These are phyloP conservation scores for Rhynchosporium agropyri DNA, from an alignment of 2,329 filamentous ascomycete species.

Conservation along the genomic window DNA sequence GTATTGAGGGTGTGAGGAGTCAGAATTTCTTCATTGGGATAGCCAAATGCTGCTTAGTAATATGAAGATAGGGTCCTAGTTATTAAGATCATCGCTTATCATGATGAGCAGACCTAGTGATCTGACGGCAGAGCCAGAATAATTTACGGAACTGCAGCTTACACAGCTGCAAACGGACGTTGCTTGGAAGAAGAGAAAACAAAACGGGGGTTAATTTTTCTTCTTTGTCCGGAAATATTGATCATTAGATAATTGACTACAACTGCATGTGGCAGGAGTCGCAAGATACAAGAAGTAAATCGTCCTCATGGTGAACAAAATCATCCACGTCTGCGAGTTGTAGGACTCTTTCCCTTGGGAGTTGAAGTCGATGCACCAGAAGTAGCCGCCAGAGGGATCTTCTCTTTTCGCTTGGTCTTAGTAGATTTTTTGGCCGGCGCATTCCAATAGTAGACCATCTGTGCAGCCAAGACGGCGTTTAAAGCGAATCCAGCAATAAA, in stretches of 20 bases:
- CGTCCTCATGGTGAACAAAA: too few species aligned
- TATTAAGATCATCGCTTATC: too few species aligned
- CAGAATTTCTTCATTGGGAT: too few species aligned
- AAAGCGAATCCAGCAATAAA: slow-evolving; percentile 91
- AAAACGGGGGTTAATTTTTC: too few species aligned
- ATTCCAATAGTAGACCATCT: slow-evolving; percentile 99
- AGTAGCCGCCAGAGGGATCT: slow-evolving; percentile 25
- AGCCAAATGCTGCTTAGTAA: too few species aligned
- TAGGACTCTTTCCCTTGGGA: slow-evolving; percentile 39
- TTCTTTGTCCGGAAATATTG: not conserved
- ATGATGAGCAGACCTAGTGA: too few species aligned
- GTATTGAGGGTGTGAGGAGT: not conserved
- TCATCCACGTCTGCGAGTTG: slow-evolving; percentile 41
- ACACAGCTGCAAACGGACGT: too few species aligned
- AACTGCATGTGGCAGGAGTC: slow-evolving; percentile 36
- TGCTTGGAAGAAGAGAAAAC: too few species aligned
- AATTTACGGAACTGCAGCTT: too few species aligned
- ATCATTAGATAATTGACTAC: slow-evolving; percentile 27
- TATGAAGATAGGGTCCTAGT: too few species aligned
- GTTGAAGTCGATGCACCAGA: slow-evolving; percentile 31
- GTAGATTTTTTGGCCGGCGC: slow-evolving; percentile 54
- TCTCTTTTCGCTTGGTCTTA: slow-evolving; percentile 48
- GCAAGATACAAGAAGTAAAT: not conserved
- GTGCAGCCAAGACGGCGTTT: slow-evolving; percentile 81
- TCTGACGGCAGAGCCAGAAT: too few species aligned